Conservation (phyloP, 2,329 filamentous ascomycete species). For the Bipolaris zeicola region DNA sequence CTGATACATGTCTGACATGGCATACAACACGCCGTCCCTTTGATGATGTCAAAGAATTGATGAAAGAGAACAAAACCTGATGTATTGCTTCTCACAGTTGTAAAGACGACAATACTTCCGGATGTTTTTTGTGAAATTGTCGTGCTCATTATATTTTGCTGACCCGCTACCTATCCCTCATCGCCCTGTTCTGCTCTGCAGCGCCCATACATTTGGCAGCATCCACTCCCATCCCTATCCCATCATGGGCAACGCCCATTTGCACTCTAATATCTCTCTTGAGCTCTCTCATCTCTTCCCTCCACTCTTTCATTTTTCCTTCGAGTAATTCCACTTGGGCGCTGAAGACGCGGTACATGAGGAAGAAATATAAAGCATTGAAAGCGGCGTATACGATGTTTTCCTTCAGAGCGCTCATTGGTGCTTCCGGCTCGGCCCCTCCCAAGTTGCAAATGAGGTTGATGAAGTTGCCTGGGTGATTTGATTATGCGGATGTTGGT, state of each 20-base stretch:
- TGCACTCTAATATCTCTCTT: not conserved
- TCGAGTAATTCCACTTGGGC: not conserved
- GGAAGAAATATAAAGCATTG: conserved; percentile 1
- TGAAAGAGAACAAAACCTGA: too few relatives aligned
- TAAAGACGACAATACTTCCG: too few relatives aligned
- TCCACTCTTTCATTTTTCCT: not conserved
- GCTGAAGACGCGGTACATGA: conserved; percentile 3
- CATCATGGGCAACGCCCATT: not conserved
- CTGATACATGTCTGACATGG: too few relatives aligned
- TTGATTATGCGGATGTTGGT: not conserved
- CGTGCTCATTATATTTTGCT: not conserved
- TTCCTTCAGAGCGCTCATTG: not conserved
- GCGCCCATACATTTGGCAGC: not conserved
- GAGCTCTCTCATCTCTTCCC: not conserved
- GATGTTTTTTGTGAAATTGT: too few relatives aligned
- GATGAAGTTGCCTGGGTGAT: not conserved
- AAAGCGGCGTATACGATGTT: not conserved
- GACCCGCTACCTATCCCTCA: not conserved
- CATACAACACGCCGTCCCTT: too few relatives aligned
- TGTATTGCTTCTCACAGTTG: too few relatives aligned
- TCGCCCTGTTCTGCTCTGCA: not conserved
- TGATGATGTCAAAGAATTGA: too few relatives aligned
- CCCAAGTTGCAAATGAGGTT: not conserved
- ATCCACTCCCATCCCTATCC: not conserved
- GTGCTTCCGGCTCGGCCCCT: not conserved